Base-by-base conservation (phyloP, 2,329 filamentous ascomycete species). In the Zelopaecilomyces penicillatus region DNA sequence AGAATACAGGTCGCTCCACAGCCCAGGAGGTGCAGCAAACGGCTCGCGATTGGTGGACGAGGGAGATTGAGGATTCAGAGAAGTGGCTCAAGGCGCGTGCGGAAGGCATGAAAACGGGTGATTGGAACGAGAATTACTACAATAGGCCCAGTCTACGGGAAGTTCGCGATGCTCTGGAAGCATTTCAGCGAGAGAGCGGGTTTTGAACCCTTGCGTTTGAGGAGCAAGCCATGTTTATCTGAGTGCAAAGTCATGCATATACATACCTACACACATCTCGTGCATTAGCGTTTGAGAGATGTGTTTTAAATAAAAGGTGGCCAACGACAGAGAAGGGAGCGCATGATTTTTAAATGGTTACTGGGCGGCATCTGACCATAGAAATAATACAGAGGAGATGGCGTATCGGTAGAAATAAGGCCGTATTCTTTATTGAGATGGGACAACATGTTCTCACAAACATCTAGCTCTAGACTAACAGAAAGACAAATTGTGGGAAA, bases 81-180 rank as follows among this genome's bases (percentile, higher is more conserved):
- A 54, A 59, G 6, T 78, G 73, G 57, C 55, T 78, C 36, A 53
- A 58, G 27, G 52, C 61, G 42, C 65, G 75, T 45, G 56, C 65
- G 3, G 57, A 61, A 31, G 62, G 60, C 11, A 59, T 64, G 50
- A 63, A 62, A 47, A 53, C 47, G 5, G 73, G 73, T 3, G 54
- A 58, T 37, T 77, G 74, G 74, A 63, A 68, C 19, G 68, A 68
- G 39, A 78, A 78, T 49, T 69, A 68, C 49, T 78, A 70, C 50
- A 57, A 64, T 29, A 63, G 75, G 5, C 74, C 75, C 2, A 70
- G 52, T 6, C 53, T 78, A 38, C 59, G 56, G 34, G 65, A 76
- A 48, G 70, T 77, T 32, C 50, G 56, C 30, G 46, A 57, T 10
- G 58, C 59, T 10, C 52, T 67, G 6, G 47, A 56, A 33, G 49